Percentiles rank a stretch among this genome's conserved stretches.
Evolutionary conservation across 352 stramenopile species (phyloP).

Genomic region (Globisporangium cystogenes): DNA sequence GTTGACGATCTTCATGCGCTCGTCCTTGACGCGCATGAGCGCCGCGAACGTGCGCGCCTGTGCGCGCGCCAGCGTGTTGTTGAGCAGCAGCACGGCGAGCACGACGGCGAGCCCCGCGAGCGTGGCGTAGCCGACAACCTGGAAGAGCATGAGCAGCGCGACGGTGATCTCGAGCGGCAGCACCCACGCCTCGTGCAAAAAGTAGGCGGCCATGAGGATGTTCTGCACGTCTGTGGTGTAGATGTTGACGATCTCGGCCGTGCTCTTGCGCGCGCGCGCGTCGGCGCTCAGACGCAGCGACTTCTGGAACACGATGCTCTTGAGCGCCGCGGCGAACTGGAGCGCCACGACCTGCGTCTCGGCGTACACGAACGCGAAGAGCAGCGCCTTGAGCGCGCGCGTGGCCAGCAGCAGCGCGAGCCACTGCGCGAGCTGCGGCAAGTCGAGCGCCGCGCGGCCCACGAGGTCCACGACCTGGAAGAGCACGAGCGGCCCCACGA

Average conservation of each 20-base stretch:
- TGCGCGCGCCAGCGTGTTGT: conserved; percentile 32
- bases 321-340: conserved; percentile 55
- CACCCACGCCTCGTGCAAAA: conserved; percentile 73
- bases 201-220: conserved; percentile 51
- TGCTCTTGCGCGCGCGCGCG: conserved; percentile 25
- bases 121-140: conserved; percentile 41
- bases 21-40: conserved; percentile 38
- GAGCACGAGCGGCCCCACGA: conserved; percentile 60
- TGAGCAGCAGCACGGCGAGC: conserved; percentile 34
- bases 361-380: conserved; percentile 52
- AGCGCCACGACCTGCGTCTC: conserved; percentile 63
- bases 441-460: conserved; percentile 20
- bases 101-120: conserved; percentile 34
- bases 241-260: conserved; percentile 41
- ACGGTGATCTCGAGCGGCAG: conserved; percentile 44
- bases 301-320: conserved; percentile 76
- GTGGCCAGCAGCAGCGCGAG: conserved; percentile 52
- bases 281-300: conserved; percentile 38
- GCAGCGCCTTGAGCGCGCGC: conserved; percentile 52
- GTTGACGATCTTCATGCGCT: conserved; percentile 47
- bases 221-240: conserved; percentile 60
- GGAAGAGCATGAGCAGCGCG: conserved; percentile 43
- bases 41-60: conserved; percentile 25
- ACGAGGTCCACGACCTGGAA: conserved; percentile 51
- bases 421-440: conserved; percentile 44